Evolutionary conservation across 306 rosid species (phyloP).

Genomic region (Crotalaria pallida): DNA sequence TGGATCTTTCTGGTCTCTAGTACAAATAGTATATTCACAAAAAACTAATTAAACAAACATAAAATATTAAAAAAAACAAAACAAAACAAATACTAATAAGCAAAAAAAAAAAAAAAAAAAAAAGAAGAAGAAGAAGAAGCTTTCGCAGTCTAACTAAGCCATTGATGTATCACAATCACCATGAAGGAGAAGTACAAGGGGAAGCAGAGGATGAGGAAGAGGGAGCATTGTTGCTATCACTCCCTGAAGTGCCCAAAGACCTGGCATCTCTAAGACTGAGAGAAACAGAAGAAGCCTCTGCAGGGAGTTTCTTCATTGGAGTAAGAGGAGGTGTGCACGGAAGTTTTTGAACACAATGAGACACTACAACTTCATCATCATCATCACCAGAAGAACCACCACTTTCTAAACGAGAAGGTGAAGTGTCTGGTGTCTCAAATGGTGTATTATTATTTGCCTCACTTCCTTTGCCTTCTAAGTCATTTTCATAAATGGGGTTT

Average conservation of each 20-base stretch:
- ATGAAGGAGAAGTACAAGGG: conserved; percentile 82
- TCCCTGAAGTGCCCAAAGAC: conserved; percentile 55
- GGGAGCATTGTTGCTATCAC: conserved; percentile 52
- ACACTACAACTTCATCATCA: conserved; percentile 19
- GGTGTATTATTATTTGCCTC: conserved; percentile 50
- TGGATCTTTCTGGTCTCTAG: not conserved
- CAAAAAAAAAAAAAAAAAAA: not conserved
- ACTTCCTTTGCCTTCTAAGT: conserved; percentile 28
- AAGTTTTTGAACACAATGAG: conserved; percentile 17
- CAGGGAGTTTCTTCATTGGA: conserved; percentile 81
- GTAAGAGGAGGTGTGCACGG: conserved; percentile 64
- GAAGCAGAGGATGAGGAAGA: conserved; percentile 79
- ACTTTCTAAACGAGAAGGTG: conserved; percentile 65
- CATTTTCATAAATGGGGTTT: conserved; percentile 75
- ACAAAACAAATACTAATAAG: not conserved
- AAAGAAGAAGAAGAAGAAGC: not conserved
- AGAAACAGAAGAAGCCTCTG: conserved; percentile 70
- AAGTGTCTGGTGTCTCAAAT: conserved; percentile 79
- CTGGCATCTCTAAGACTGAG: conserved; percentile 59
- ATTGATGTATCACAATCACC: conserved; percentile 53
- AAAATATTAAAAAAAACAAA: not conserved
- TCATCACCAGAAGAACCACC: conserved; percentile 44
- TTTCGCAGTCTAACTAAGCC: conserved; percentile 1
- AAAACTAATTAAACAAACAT: not conserved
- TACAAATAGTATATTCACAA: conserved; percentile 24